Evolutionary conservation across 2,329 filamentous ascomycete species (phyloP).

Genomic region (Myriangium duriaei): DNA sequence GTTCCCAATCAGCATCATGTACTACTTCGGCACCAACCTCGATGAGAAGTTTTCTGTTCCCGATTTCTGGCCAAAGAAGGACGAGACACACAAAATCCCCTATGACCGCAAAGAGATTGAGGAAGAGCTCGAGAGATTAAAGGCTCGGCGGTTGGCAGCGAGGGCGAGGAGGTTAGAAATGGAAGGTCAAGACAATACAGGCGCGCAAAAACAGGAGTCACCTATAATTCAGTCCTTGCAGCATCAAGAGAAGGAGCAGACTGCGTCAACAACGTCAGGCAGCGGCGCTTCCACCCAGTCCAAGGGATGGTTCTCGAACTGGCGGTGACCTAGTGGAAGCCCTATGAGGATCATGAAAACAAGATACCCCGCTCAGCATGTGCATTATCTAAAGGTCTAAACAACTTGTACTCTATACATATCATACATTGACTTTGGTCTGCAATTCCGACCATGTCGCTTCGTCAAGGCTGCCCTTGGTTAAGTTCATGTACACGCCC

Average conservation of each 20-base stretch:
- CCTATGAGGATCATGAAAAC: constrained; percentile 3
- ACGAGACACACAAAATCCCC: constrained; percentile 64
- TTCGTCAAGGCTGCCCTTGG: constrained; percentile 26
- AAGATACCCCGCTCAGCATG: constrained; percentile 16
- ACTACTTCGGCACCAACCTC: constrained; percentile 98
- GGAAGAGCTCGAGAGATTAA: constrained; percentile 63
- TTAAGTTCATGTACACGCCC: constrained; percentile 62
- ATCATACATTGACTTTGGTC: constrained; percentile 24
- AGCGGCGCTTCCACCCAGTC: background rate
- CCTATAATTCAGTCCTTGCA: constrained; percentile 7
- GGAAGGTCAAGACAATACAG: constrained; percentile 15
- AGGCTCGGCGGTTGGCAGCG: constrained; percentile 34
- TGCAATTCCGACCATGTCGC: constrained; percentile 28
- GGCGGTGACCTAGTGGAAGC: constrained; percentile 1
- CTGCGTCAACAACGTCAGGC: background rate
- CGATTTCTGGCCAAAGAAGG: constrained; percentile 83
- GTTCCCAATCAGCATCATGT: constrained; percentile 99
- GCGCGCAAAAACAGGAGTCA: background rate
- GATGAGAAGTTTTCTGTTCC: constrained; percentile 80
- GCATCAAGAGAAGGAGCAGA: constrained; percentile 5
- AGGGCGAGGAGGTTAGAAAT: constrained; percentile 36
- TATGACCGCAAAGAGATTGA: constrained; percentile 72
- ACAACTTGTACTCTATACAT: constrained; percentile 1
- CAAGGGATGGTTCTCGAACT: constrained; percentile 12
- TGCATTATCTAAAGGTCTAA: constrained; percentile 11